Conservation (phyloP, 139 green algal species). For the Chlamydomonas incerta region DNA sequence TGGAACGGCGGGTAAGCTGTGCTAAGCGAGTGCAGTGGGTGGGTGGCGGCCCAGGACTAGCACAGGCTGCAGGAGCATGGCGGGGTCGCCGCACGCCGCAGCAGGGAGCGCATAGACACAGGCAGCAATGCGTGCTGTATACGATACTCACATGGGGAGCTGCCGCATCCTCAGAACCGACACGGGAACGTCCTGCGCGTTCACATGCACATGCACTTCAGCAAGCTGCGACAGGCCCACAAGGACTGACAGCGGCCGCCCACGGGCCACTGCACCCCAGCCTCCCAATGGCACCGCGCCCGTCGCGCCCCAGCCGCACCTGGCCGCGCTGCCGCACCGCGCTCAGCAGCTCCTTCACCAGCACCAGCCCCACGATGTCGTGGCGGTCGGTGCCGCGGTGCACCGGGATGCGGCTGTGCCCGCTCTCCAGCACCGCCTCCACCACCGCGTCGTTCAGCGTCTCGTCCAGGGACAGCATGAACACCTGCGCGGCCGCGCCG, state of each 20-base stretch:
- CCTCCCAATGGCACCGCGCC: background rate
- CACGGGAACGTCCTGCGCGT: conserved; percentile 20
- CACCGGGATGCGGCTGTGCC: conserved; percentile 83
- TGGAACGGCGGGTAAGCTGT: too few relatives aligned
- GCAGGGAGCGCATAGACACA: too few relatives aligned
- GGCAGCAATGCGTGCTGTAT: background rate
- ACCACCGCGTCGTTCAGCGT: conserved; percentile 67
- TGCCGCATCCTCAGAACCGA: conserved; percentile 40
- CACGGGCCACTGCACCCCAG: too few relatives aligned
- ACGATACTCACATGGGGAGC: conserved; percentile 37
- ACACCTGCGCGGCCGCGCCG: too few relatives aligned
- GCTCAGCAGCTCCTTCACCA: conserved; percentile 51
- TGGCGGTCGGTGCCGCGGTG: conserved; percentile 62
- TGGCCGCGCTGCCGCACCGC: background rate
- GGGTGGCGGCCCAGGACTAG: too few relatives aligned
- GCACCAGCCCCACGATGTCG: conserved; percentile 67
- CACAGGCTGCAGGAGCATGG: too few relatives aligned
- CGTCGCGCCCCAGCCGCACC: background rate
- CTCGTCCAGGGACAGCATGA: conserved; percentile 82
- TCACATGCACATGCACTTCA: too few relatives aligned
- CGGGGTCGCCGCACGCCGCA: too few relatives aligned
- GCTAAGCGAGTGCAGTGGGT: too few relatives aligned
- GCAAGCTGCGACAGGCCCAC: background rate
- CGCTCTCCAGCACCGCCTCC: conserved; percentile 38
- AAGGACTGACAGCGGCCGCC: too few relatives aligned